Evolutionary conservation across 441 rosid genomes (phyloP).

Genomic region (Adansonia rubrostipa): DNA sequence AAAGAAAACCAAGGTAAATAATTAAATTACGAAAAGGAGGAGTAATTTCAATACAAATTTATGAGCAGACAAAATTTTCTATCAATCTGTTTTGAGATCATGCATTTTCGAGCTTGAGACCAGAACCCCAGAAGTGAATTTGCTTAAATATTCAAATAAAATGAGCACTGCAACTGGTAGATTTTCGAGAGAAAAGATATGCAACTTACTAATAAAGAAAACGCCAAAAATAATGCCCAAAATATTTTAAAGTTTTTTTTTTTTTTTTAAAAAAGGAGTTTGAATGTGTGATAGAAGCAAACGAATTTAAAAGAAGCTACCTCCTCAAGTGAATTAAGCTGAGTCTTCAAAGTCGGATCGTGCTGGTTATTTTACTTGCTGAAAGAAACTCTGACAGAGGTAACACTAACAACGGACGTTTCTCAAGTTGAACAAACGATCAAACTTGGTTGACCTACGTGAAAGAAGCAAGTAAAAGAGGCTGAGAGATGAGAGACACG

Average conservation of each 20-base stretch:
- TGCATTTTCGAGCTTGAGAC: background rate
- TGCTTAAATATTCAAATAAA: background rate
- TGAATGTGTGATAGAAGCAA: background rate
- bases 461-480: too few relatives aligned
- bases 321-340: background rate
- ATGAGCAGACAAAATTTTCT: too few relatives aligned
- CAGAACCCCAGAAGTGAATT: background rate
- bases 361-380: background rate
- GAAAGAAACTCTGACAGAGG: background rate
- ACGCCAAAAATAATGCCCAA: background rate
- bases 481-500: background rate
- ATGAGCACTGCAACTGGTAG: background rate
- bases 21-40: background rate
- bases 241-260: background rate
- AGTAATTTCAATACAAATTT: background rate
- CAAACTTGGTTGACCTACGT: too few relatives aligned
- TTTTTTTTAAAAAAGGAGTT: background rate
- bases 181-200: too few relatives aligned
- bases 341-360: background rate
- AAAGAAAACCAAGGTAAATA: background rate
- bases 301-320: background rate
- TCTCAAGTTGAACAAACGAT: too few relatives aligned
- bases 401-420: background rate
- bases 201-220: too few relatives aligned
- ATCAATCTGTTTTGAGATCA: background rate